Evolutionary conservation across 2,329 filamentous ascomycete genomes (phyloP).

Genomic region (Cladophialophora immunda): DNA sequence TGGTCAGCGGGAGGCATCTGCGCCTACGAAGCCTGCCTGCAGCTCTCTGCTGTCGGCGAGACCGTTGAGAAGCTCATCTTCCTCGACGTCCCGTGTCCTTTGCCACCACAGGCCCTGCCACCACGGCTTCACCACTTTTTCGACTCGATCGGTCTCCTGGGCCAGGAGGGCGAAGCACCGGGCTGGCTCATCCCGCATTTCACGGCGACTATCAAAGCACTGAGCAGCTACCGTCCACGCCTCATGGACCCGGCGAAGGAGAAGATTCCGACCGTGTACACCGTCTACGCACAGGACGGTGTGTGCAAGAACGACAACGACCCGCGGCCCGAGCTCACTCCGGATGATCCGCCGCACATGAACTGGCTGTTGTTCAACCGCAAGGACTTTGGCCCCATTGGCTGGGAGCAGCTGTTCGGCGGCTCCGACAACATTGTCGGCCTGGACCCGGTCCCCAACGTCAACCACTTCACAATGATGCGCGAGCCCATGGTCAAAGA

Average conservation of each 20-base stretch:
- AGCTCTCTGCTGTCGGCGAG: conserved; percentile 66
- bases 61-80: conserved; percentile 68
- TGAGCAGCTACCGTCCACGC: conserved; percentile 26
- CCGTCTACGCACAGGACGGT: conserved; percentile 25
- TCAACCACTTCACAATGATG: conserved; percentile 30
- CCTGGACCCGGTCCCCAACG: not conserved
- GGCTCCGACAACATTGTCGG: conserved; percentile 6
- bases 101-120: conserved; percentile 42
- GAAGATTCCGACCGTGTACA: conserved; percentile 9
- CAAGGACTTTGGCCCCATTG: conserved; percentile 8
- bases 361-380: conserved; percentile 12
- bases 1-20: conserved; percentile 82
- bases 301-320: conserved; percentile 16
- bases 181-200: conserved; percentile 29
- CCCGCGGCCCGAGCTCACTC: not conserved
- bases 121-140: conserved; percentile 8
- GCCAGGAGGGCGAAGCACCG: conserved; percentile 9
- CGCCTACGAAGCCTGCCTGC: conserved; percentile 71
- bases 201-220: conserved; percentile 18
- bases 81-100: conserved; percentile 72
- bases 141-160: conserved; percentile 9
- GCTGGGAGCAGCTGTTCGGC: conserved; percentile 21
- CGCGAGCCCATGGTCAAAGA: conserved; percentile 4
- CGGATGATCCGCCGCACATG: conserved; percentile 17
- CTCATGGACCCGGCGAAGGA: conserved; percentile 10